phyloP scores from a whole-genome alignment of 2,329 filamentous ascomycete species.

The Daldinia sp. region DNA sequence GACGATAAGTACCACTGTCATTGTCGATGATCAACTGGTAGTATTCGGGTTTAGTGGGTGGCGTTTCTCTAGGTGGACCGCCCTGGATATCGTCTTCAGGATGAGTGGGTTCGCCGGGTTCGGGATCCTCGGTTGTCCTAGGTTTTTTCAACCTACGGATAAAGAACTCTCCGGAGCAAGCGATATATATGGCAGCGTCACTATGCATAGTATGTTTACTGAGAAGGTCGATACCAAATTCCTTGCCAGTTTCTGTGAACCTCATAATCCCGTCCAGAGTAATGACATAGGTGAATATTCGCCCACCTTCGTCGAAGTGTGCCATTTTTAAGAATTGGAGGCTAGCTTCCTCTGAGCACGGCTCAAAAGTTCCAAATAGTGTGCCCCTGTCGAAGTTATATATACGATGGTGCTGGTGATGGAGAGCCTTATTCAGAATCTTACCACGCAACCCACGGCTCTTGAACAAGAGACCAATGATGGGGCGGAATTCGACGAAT shows the following conservation, averaged over 20 bases:
- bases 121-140: slow-evolving; percentile 52
- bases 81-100: slow-evolving; percentile 55
- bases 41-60: slow-evolving; percentile 58
- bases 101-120: slow-evolving; percentile 59
- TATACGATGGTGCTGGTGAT: slow-evolving; percentile 87
- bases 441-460: slow-evolving; percentile 78
- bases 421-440: slow-evolving; percentile 83
- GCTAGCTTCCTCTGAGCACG: slow-evolving; percentile 74
- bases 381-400: slow-evolving; percentile 88
- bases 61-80: slow-evolving; percentile 55
- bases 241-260: slow-evolving; percentile 95
- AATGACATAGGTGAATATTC: slow-evolving; percentile 91
- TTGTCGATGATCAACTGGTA: slow-evolving; percentile 96
- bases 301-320: slow-evolving; percentile 84
- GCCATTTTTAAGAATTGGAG: slow-evolving; percentile 85
- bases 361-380: slow-evolving; percentile 71
- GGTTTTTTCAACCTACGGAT: slow-evolving; percentile 71
- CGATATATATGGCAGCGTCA: slow-evolving; percentile 89
- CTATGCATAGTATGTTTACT: slow-evolving; percentile 98
- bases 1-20: slow-evolving; percentile 91
- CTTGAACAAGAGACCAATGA: slow-evolving; percentile 89
- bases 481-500: slow-evolving; percentile 91
- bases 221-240: slow-evolving; percentile 91
- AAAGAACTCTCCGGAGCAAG: slow-evolving; percentile 93
- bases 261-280: slow-evolving; percentile 86